Evolutionary conservation across 345 rosid species (phyloP).

Genomic region (Citrus trifoliata): DNA sequence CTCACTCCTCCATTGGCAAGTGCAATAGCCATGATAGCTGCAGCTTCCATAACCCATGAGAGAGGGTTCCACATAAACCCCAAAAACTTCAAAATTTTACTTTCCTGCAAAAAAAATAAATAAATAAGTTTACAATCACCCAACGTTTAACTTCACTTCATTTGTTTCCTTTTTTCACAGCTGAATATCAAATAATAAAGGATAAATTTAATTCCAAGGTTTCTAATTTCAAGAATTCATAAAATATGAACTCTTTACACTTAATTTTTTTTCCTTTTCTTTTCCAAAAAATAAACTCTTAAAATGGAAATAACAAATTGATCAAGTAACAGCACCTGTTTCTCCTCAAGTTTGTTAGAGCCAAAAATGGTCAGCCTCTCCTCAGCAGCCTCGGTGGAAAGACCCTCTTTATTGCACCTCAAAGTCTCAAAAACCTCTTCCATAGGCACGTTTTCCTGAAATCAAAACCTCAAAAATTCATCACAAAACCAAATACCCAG

Average conservation of each 20-base stretch:
- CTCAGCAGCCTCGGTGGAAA: constrained; percentile 54
- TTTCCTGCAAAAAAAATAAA: constrained; percentile 40
- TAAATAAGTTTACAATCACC: not conserved
- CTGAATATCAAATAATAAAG: not conserved
- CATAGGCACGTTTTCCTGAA: constrained; percentile 62
- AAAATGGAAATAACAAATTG: not conserved
- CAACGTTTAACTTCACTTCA: too few species aligned
- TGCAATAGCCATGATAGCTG: constrained; percentile 74
- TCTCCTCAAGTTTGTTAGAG: constrained; percentile 65
- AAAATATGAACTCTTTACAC: not conserved
- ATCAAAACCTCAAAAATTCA: constrained; percentile 14
- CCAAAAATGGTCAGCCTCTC: constrained; percentile 59
- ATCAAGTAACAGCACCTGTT: constrained; percentile 32
- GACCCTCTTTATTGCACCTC: constrained; percentile 52
- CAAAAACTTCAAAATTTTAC: constrained; percentile 53
- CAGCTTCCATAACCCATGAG: constrained; percentile 82
- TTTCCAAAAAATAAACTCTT: not conserved
- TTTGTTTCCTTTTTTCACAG: too few species aligned
- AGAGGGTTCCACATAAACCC: constrained; percentile 81
- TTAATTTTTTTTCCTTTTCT: too few species aligned
- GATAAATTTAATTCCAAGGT: not conserved
- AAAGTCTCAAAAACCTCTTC: constrained; percentile 65
- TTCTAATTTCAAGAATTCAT: not conserved
- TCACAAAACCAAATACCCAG: constrained; percentile 13
- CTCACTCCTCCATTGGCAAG: constrained; percentile 72